Evolutionary conservation across 352 stramenopile species (phyloP), one percentile per base, ranked within the genome.

Genomic region (Globisporangium cylindrosporum): DNA sequence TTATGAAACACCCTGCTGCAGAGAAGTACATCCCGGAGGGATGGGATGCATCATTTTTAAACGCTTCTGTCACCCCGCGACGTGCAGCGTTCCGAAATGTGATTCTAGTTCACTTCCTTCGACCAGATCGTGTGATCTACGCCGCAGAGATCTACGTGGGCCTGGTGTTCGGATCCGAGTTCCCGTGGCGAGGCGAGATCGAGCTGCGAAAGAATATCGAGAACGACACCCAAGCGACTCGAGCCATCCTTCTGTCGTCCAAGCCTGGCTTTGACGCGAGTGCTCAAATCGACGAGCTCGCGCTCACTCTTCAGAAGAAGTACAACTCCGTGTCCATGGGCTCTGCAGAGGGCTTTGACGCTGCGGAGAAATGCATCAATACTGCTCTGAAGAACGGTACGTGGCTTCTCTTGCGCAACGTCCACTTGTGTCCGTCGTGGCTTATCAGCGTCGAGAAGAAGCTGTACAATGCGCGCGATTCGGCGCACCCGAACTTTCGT

Each of bases 391-490:
- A 99, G 76, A 88, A 91, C 60, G 98, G 98, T 43, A 97, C 85
- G 29, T 99, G 98, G 97, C 85, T 99, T 12, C 85, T 99, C 73
- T 80, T 99, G 65, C 97, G 98, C 48, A 99, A 99, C 83, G 94
- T 98, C 25, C 98, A 99, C 76, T 78, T 99, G 49, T 99, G 97
- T 68, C 88, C 95, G n/a, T 94, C 91, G 43, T 99, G 98, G 98
- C 86, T 99, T 9, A 86, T 91, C 24, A 91, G 83, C 20, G 85
- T 99, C 20, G 97, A 99, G 69, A 99, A 99, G 78, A 98, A 96
- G 74, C 82, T 99, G 2, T 97, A 97, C 72, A 94, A 89, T 49
- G 82, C 84, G 12, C 86, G 87, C 14, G 85, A 93, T 14, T 83
- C 72, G 48, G 82, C 81, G 18, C 82, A 96, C 51, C 78, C 79